These are phyloP conservation scores for Cutaneotrichosporon cyanovorans DNA, from an alignment of 1,284 basidiomycete genomes.

Conservation along the genomic window DNA sequence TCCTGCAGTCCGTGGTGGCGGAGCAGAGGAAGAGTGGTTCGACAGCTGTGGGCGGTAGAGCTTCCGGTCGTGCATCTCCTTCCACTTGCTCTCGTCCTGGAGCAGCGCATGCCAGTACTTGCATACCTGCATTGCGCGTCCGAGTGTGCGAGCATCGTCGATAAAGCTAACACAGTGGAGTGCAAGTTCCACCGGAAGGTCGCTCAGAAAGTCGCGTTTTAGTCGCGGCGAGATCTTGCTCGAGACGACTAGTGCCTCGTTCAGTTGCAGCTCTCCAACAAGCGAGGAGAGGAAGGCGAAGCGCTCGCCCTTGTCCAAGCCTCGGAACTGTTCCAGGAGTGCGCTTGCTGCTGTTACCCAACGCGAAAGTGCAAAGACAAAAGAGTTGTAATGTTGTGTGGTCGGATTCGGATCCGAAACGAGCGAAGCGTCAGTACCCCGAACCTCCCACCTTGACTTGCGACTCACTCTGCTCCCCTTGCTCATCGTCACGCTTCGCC, in stretches of 20 bases:
- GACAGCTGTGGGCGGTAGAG: slow-evolving; percentile 47
- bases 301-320: slow-evolving; percentile 40
- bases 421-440: background rate
- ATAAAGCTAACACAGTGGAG: slow-evolving; percentile 75
- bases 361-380: too few species aligned
- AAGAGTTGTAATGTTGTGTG: too few species aligned
- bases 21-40: background rate
- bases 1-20: slow-evolving; percentile 8
- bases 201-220: slow-evolving; percentile 75
- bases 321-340: slow-evolving; percentile 24
- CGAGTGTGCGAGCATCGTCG: slow-evolving; percentile 70
- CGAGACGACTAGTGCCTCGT: slow-evolving; percentile 73
- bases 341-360: background rate
- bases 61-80: slow-evolving; percentile 61
- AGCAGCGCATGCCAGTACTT: slow-evolving; percentile 68
- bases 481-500: background rate
- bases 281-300: slow-evolving; percentile 59
- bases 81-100: slow-evolving; percentile 81
- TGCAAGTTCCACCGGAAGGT: slow-evolving; percentile 75
- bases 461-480: slow-evolving; percentile 3
- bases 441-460: background rate
- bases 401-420: too few species aligned
- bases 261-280: slow-evolving; percentile 58
- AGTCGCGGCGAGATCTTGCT: slow-evolving; percentile 66
- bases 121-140: slow-evolving; percentile 65